A percentile compares a stretch with the other conserved stretches of the same genome.
Conservation (phyloP, 208 protist genomes). For the Trypanosoma lewisi region DNA sequence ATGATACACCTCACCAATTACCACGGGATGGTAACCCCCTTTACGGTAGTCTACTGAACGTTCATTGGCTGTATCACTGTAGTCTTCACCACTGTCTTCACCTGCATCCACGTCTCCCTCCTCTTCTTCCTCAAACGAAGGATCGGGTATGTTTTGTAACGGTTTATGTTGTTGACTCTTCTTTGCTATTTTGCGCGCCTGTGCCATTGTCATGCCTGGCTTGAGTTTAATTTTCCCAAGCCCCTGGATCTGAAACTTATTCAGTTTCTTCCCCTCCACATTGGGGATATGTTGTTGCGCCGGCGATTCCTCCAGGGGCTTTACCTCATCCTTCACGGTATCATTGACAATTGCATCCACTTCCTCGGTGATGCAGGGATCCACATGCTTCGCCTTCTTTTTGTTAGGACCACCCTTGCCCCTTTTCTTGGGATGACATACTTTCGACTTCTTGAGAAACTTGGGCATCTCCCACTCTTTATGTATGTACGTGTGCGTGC, state of each 20-base stretch:
- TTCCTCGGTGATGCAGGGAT: slow-evolving; percentile 58
- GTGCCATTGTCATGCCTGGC: slow-evolving; percentile 66
- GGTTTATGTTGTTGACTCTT: slow-evolving; percentile 24
- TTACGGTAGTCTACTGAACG: slow-evolving; percentile 83
- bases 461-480: slow-evolving; percentile 14
- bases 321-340: slow-evolving; percentile 54
- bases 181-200: slow-evolving; percentile 49
- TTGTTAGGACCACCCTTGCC: slow-evolving; percentile 46
- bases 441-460: slow-evolving; percentile 5
- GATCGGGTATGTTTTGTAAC: slow-evolving; percentile 39
- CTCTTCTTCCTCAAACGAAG: slow-evolving; percentile 28
- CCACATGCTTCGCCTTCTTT: slow-evolving; percentile 50
- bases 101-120: slow-evolving; percentile 39
- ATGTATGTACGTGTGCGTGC: neutral
- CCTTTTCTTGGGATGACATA: slow-evolving; percentile 41
- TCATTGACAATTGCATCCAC: slow-evolving; percentile 44
- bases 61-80: slow-evolving; percentile 87
- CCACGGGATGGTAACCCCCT: slow-evolving; percentile 97
- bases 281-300: slow-evolving; percentile 14
- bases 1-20: slow-evolving; percentile 93
- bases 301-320: slow-evolving; percentile 15
- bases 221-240: slow-evolving; percentile 54
- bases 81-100: slow-evolving; percentile 71
- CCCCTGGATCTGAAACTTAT: slow-evolving; percentile 15
- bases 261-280: slow-evolving; percentile 29